A percentile compares a stretch with the other conserved stretches of the same genome.
Evolutionary conservation across 2,329 filamentous ascomycete species (phyloP).

Genomic region (Aaosphaeria pasadenensis): DNA sequence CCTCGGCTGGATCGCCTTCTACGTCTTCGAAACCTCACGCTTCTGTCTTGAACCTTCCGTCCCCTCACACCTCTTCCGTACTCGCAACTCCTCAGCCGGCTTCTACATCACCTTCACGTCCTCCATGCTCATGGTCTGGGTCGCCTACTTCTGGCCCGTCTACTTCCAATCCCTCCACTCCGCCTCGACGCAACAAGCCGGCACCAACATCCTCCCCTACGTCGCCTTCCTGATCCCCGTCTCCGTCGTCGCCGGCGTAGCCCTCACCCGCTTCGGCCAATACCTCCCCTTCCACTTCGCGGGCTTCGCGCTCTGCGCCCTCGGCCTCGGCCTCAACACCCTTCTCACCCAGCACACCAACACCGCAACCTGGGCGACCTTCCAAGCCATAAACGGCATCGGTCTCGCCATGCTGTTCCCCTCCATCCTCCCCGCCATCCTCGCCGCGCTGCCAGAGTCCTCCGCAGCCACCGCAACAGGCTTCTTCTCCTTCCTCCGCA

Average conservation of each 20-base stretch:
- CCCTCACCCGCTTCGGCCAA: constrained; percentile 18
- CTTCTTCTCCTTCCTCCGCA: constrained; percentile 28
- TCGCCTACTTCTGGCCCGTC: constrained; percentile 18
- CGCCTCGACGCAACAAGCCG: constrained; percentile 18
- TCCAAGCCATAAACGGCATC: constrained; percentile 21
- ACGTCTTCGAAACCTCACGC: no score
- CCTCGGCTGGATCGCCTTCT: constrained; percentile 38
- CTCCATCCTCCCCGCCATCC: constrained; percentile 26
- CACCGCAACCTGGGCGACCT: constrained; percentile 13
- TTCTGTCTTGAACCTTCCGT: no score
- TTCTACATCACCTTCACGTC: constrained; percentile 34
- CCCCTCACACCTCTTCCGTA: no score
- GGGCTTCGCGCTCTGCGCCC: constrained; percentile 19
- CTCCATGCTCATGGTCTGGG: constrained; percentile 21
- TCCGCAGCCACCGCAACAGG: constrained; percentile 19
- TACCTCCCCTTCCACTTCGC: constrained; percentile 25
- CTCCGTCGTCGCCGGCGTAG: constrained; percentile 16
- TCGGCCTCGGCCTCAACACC: constrained; percentile 17
- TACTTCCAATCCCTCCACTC: constrained; percentile 28
- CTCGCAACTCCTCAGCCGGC: constrained; percentile 37
- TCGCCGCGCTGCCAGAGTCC: constrained; percentile 22
- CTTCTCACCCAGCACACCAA: constrained; percentile 8
- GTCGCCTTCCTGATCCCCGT: constrained; percentile 19
- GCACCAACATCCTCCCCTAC: constrained; percentile 25
- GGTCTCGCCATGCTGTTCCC: constrained; percentile 25